Conservation (phyloP, 805 yeast genomes). For the Wickerhamia fluorescens region DNA sequence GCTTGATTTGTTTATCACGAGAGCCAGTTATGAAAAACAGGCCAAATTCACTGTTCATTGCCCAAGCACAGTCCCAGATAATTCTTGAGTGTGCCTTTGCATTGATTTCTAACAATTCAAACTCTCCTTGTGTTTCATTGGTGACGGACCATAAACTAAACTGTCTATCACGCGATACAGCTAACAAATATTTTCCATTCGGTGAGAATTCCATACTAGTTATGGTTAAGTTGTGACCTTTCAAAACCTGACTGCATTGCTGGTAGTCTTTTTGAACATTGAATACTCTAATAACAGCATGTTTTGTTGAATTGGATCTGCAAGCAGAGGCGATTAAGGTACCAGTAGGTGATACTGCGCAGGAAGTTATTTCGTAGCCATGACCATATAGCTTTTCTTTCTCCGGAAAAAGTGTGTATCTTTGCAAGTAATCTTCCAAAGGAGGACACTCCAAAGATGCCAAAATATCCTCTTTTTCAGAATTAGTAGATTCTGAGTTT, state of each 20-base stretch:
- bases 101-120: slow-evolving; percentile 37
- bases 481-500: slow-evolving; percentile 22
- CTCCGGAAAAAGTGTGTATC: slow-evolving; percentile 94
- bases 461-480: slow-evolving; percentile 40
- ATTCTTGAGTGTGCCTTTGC: slow-evolving; percentile 85
- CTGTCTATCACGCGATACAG: slow-evolving; percentile 87
- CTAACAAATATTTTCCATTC: slow-evolving; percentile 54
- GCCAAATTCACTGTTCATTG: slow-evolving; percentile 34
- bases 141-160: slow-evolving; percentile 61
- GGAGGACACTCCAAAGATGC: slow-evolving; percentile 55
- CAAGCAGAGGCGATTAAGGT: slow-evolving; percentile 81
- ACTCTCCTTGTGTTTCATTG: slow-evolving; percentile 19
- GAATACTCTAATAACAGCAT: slow-evolving; percentile 80
- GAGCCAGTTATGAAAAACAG: slow-evolving; percentile 71
- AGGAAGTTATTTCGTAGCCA: slow-evolving; percentile 85
- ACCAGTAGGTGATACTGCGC: slow-evolving; percentile 63
- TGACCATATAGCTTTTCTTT: slow-evolving; percentile 93
- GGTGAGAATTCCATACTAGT: slow-evolving; percentile 76
- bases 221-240: slow-evolving; percentile 77
- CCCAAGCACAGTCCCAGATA: slow-evolving; percentile 94
- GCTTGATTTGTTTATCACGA: slow-evolving; percentile 72
- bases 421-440: slow-evolving; percentile 81
- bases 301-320: slow-evolving; percentile 73
- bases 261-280: slow-evolving; percentile 51
- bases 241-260: slow-evolving; percentile 38